Evolutionary conservation across 164 flowering plant genomes (phyloP).

Genomic region (Magnolia changhungtana): DNA sequence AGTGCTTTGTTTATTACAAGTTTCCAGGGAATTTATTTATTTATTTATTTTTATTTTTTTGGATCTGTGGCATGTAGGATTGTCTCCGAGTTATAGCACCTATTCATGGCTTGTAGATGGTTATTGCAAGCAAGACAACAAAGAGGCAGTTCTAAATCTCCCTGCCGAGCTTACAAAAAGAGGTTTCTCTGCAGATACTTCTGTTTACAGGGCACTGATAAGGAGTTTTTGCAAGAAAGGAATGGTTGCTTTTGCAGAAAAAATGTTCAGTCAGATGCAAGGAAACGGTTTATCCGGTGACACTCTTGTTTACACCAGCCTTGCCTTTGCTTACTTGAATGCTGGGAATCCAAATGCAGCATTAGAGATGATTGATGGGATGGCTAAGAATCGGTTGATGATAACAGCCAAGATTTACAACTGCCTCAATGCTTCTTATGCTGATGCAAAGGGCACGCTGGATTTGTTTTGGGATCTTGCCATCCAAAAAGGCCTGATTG

Average conservation of each 20-base stretch:
- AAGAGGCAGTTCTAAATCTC: slow-evolving; percentile 45
- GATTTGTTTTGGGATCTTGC: slow-evolving; percentile 54
- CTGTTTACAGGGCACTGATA: slow-evolving; percentile 77
- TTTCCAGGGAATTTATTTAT: background rate
- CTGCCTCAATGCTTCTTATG: slow-evolving; percentile 56
- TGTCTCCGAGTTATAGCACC: slow-evolving; percentile 63
- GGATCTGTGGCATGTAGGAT: slow-evolving; percentile 38
- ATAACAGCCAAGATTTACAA: slow-evolving; percentile 53
- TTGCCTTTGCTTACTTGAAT: slow-evolving; percentile 69
- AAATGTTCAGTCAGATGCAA: slow-evolving; percentile 49
- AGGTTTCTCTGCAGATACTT: slow-evolving; percentile 47
- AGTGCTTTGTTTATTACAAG: background rate
- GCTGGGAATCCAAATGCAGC: slow-evolving; percentile 41
- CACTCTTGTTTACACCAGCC: slow-evolving; percentile 49
- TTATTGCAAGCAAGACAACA: slow-evolving; percentile 49
- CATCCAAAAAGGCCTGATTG: slow-evolving; percentile 46
- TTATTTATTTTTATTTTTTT: background rate
- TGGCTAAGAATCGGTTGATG: slow-evolving; percentile 58
- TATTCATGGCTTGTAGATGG: slow-evolving; percentile 87
- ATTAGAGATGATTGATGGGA: slow-evolving; percentile 55
- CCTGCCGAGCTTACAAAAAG: slow-evolving; percentile 46
- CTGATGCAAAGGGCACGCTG: slow-evolving; percentile 31
- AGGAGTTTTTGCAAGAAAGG: slow-evolving; percentile 67
- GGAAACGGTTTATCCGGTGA: slow-evolving; percentile 60
- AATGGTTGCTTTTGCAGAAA: slow-evolving; percentile 56